These are phyloP conservation scores for Umbelopsis sp. DNA, from an alignment of 192 early-diverging fungal genomes.

Conservation along the genomic window DNA sequence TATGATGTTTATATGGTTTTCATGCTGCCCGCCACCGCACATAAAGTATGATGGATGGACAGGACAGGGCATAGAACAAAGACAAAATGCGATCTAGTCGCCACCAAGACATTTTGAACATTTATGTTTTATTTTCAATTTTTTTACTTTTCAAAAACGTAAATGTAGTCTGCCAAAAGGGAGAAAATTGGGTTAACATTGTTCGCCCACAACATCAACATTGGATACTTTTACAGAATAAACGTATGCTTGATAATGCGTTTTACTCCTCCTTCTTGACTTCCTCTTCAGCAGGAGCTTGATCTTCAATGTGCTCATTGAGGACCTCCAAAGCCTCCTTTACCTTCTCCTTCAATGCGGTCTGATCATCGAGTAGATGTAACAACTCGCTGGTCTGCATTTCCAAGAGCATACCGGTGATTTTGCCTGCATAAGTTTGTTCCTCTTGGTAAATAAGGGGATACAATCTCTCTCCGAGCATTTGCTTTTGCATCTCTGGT, in stretches of 20 bases:
- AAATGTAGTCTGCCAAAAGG: no score
- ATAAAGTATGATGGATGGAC: no score
- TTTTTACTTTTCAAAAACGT: no score
- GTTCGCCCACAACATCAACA: no score
- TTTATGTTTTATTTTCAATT: no score
- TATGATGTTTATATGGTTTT: no score
- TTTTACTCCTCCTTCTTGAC: conserved; percentile 3
- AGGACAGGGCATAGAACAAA: no score
- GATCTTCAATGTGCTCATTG: conserved; percentile 57
- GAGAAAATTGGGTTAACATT: no score
- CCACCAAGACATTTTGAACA: no score
- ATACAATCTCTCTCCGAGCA: conserved; percentile 95
- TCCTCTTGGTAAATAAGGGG: conserved; percentile 77
- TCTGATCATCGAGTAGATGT: conserved; percentile 81
- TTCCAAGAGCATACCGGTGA: conserved; percentile 95
- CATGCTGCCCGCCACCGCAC: no score
- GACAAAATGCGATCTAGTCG: no score
- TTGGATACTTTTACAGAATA: no score
- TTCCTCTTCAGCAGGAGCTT: conserved; percentile 13
- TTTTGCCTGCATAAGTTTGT: conserved; percentile 88
- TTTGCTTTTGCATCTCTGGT: conserved; percentile 91
- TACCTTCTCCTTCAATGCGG: conserved; percentile 82
- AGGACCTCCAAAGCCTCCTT: conserved; percentile 86
- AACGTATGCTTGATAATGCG: neutral
- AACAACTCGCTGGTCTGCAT: conserved; percentile 97